Conservation (phyloP, 2,329 filamentous ascomycete species). For the Claviceps pazoutovae region DNA sequence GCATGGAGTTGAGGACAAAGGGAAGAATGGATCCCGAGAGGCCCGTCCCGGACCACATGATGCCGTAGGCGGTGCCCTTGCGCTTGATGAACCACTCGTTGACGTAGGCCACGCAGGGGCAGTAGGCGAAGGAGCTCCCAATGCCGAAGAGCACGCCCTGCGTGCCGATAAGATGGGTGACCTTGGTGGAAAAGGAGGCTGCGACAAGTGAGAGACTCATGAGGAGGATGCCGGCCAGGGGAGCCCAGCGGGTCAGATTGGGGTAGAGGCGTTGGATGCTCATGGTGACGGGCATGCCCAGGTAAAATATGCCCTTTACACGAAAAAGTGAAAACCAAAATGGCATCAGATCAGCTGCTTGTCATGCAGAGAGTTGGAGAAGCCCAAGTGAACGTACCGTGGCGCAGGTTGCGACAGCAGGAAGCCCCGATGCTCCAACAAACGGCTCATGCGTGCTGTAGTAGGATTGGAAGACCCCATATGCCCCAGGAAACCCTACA, state of each 20-base stretch:
- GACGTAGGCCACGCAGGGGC: slow-evolving; percentile 37
- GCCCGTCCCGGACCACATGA: slow-evolving; percentile 36
- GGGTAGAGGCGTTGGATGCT: slow-evolving; percentile 27
- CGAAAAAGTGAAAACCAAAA: not conserved
- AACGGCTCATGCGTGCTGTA: slow-evolving; percentile 46
- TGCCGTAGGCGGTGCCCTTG: slow-evolving; percentile 42
- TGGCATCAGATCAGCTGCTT: too few species aligned
- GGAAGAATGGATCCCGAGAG: slow-evolving; percentile 31
- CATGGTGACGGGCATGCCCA: slow-evolving; percentile 32
- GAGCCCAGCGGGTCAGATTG: slow-evolving; percentile 21
- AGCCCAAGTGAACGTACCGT: slow-evolving; percentile 23
- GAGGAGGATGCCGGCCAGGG: slow-evolving; percentile 27
- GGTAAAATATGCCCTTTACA: slow-evolving; percentile 32
- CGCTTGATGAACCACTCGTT: slow-evolving; percentile 40
- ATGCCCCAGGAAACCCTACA: slow-evolving; percentile 48
- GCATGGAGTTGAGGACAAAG: slow-evolving; percentile 31
- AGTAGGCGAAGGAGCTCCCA: slow-evolving; percentile 35
- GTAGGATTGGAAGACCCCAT: slow-evolving; percentile 53
- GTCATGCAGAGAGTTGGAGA: not conserved
- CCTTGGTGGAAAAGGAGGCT: slow-evolving; percentile 32
- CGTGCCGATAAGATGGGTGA: slow-evolving; percentile 36
- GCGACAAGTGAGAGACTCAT: slow-evolving; percentile 34
- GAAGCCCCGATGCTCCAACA: slow-evolving; percentile 31
- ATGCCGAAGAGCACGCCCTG: slow-evolving; percentile 45
- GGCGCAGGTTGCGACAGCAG: slow-evolving; percentile 45